Evolutionary conservation across 1,284 basidiomycete species (phyloP), one percentile per base, ranked within the genome.

Genomic region (Leucocoprinus gongylophorus): DNA sequence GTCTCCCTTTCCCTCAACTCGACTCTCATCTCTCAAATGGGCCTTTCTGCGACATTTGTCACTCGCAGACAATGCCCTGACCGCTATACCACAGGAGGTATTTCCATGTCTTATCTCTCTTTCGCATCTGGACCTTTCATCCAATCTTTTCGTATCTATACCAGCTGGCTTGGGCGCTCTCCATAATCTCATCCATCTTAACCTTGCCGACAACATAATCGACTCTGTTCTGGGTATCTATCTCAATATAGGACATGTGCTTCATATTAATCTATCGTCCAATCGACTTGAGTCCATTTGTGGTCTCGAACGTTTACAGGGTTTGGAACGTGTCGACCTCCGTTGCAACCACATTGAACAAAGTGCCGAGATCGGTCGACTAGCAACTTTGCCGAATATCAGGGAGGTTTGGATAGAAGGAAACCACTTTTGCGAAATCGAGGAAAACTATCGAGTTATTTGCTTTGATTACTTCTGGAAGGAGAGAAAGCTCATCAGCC

Each of bases 271-370:
- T 64, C 76, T 97, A 15, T 78, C 88, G 0, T 74, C 76, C 51
- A 99, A 99, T 64, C 83, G 95, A 1, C 80, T 98, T 44, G 91
- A 95, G 62, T 94, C 91, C 20, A 80, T 99, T 48, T 94, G 92
- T 57, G 95, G 95, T 2, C 75, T 98, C 5, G 95, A 99, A 67
- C 81, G 94, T 6, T 78, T 98, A 1, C 72, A 78, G 49, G 87
- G 84, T 0, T 78, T 98, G 7, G 83, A 91, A 61, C 80, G 90
- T 15, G 76, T 97, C 23, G 95, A 99, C 65, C 71, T 98, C n/a
- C 80, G 94, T 4, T 65, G 74, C 45, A 99, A 98, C 60, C 67
- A 79, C 41, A 73, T 99, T 38, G 80, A 85, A 43, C 95, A 98
- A 58, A 81, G 80, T 33, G 82, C 83, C 12, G 95, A 99, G 66